Evolutionary conservation across 148 eudicot species (phyloP).

Genomic region (Cornus florida): DNA sequence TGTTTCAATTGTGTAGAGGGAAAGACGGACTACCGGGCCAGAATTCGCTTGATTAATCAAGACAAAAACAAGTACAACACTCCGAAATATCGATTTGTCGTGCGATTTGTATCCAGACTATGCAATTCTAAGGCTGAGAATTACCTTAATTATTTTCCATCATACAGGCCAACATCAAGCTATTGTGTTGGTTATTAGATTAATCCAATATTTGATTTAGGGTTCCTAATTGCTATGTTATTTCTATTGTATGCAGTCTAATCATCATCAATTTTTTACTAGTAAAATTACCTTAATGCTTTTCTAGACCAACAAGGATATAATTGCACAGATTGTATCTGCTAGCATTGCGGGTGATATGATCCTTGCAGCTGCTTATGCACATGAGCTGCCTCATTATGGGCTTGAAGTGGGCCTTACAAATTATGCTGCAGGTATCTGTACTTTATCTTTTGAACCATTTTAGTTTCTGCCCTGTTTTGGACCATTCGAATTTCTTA

Average conservation of each 20-base stretch:
- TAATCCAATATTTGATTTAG: background rate
- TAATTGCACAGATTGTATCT: conserved; percentile 62
- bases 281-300: conserved; percentile 30
- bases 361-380: conserved; percentile 69
- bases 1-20: conserved; percentile 39
- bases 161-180: too few relatives aligned
- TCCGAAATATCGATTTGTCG: conserved; percentile 71
- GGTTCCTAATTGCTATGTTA: background rate
- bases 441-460: background rate
- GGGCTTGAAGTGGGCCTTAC: conserved; percentile 78
- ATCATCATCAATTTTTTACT: background rate
- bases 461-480: background rate
- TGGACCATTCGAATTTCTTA: background rate
- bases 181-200: too few relatives aligned
- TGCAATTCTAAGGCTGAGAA: too few relatives aligned
- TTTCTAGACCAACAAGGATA: conserved; percentile 68
- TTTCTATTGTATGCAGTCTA: background rate
- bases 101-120: conserved; percentile 66
- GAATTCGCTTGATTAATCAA: conserved; percentile 74
- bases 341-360: conserved; percentile 74
- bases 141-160: too few relatives aligned
- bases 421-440: conserved; percentile 74
- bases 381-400: conserved; percentile 75
- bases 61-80: conserved; percentile 88
- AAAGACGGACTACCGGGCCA: conserved; percentile 62